A percentile compares a stretch with the other conserved stretches of the same genome.
These are phyloP conservation scores for Beauveria sp. DNA, from an alignment of 2,329 filamentous ascomycete species.

Conservation along the genomic window DNA sequence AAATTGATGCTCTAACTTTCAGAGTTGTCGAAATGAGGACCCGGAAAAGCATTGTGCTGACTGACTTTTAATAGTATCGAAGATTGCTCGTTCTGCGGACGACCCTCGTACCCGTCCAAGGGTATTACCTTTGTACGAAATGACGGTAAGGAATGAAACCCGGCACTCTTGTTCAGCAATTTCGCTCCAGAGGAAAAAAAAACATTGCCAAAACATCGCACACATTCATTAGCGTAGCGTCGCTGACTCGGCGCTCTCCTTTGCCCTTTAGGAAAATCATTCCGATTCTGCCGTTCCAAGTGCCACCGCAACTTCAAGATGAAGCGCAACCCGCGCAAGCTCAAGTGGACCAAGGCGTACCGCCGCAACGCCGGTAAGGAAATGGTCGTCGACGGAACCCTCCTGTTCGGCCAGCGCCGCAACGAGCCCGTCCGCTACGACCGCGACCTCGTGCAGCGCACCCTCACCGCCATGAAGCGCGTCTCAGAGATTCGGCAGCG, in stretches of 20 bases:
- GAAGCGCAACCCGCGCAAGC: constrained; percentile 95
- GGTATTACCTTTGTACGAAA: constrained; percentile 46
- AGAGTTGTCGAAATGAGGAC: not conserved
- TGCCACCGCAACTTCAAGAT: constrained; percentile 78
- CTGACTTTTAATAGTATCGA: constrained; percentile 28
- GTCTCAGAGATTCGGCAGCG: constrained; percentile 76
- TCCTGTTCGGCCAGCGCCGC: constrained; percentile 85
- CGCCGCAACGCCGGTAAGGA: constrained; percentile 72
- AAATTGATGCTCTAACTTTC: not conserved
- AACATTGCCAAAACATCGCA: too few species aligned
- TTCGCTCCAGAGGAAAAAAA: not conserved
- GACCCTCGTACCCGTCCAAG: constrained; percentile 48
- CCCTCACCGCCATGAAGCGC: constrained; percentile 85
- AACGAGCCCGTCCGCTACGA: constrained; percentile 96
- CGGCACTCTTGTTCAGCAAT: not conserved
- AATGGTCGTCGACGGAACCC: constrained; percentile 88
- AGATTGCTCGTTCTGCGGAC: constrained; percentile 39
- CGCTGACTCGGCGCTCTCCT: not conserved
- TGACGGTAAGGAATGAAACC: constrained; percentile 28
- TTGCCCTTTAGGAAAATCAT: constrained; percentile 32
- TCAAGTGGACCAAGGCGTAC: constrained; percentile 96
- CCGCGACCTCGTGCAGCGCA: constrained; percentile 80
- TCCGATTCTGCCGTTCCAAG: constrained; percentile 53
- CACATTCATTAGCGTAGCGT: too few species aligned
- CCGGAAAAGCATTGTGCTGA: not conserved